Evolutionary conservation across 2,329 filamentous ascomycete genomes (phyloP).

Genomic region (Trichoderma sp.): DNA sequence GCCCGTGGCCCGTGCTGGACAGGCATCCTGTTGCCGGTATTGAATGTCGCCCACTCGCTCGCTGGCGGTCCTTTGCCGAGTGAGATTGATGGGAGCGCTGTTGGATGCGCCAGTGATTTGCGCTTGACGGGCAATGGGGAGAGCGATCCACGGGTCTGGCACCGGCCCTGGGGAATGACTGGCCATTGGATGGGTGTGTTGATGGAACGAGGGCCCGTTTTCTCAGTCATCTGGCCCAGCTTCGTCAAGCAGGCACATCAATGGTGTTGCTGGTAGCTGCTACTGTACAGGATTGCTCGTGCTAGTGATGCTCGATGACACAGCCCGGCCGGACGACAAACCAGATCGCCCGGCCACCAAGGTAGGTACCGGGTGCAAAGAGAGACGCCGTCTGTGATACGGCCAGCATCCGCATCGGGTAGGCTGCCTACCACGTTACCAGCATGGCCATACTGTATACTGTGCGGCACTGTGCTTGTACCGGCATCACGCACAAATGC

Average conservation of each 20-base stretch:
- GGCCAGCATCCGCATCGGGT: not conserved
- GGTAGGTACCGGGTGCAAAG: not conserved
- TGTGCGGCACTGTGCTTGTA: too few species aligned
- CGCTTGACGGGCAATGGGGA: slow-evolving; percentile 5
- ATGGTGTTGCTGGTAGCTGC: not conserved
- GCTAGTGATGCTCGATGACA: not conserved
- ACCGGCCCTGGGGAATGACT: not conserved
- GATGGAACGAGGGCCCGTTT: slow-evolving; percentile 5
- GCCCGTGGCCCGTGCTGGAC: slow-evolving; percentile 1
- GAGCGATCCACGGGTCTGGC: slow-evolving; percentile 8
- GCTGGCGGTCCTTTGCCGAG: not conserved
- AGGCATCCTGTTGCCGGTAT: not conserved
- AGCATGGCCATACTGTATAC: not conserved
- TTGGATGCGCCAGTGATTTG: not conserved
- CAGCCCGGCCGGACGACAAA: not conserved
- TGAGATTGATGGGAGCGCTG: not conserved
- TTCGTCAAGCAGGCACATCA: not conserved
- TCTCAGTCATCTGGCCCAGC: not conserved
- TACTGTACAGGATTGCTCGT: not conserved
- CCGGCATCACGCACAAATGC: not conserved
- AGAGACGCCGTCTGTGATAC: not conserved
- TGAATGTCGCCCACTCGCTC: not conserved
- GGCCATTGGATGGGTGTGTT: slow-evolving; percentile 1
- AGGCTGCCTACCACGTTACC: not conserved
- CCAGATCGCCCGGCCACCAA: not conserved